Evolutionary conservation across 768 basidiomycete species (phyloP).

Genomic region (Tephrocybe sp.): DNA sequence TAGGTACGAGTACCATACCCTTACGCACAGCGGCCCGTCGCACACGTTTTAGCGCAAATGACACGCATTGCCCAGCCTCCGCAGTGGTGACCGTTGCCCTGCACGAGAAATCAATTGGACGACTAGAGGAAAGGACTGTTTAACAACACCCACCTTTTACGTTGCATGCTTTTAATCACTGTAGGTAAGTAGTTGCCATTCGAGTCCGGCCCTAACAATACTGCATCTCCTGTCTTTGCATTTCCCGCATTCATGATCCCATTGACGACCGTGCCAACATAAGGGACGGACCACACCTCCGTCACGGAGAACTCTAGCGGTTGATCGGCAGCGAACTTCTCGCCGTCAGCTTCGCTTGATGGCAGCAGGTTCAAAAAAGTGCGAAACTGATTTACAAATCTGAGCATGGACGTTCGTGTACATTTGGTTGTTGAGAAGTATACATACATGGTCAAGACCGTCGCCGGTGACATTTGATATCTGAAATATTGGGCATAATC

Average conservation of each 20-base stretch:
- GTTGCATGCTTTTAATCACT: slow-evolving; percentile 87
- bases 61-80: slow-evolving; percentile 96
- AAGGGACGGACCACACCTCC: slow-evolving; percentile 87
- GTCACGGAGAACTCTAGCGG: slow-evolving; percentile 88
- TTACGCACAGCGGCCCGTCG: slow-evolving; percentile 81
- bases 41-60: slow-evolving; percentile 89
- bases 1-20: slow-evolving; percentile 91
- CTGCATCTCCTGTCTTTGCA: slow-evolving; percentile 76
- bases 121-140: background rate
- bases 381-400: slow-evolving; percentile 52
- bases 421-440: background rate
- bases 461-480: slow-evolving; percentile 95
- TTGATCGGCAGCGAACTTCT: slow-evolving; percentile 78
- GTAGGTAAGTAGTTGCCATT: slow-evolving; percentile 86
- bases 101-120: background rate
- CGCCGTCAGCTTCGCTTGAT: slow-evolving; percentile 80
- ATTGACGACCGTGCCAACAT: slow-evolving; percentile 83
- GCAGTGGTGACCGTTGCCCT: slow-evolving; percentile 82
- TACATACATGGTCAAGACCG: slow-evolving; percentile 72
- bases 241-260: slow-evolving; percentile 79
- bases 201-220: slow-evolving; percentile 89
- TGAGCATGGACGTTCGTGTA: background rate
- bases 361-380: slow-evolving; percentile 91
- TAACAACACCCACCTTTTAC: slow-evolving; percentile 64
- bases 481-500: slow-evolving; percentile 89